phyloP scores from a whole-genome alignment of 192 early-diverging fungal species.

The Allomyces javanicus region DNA sequence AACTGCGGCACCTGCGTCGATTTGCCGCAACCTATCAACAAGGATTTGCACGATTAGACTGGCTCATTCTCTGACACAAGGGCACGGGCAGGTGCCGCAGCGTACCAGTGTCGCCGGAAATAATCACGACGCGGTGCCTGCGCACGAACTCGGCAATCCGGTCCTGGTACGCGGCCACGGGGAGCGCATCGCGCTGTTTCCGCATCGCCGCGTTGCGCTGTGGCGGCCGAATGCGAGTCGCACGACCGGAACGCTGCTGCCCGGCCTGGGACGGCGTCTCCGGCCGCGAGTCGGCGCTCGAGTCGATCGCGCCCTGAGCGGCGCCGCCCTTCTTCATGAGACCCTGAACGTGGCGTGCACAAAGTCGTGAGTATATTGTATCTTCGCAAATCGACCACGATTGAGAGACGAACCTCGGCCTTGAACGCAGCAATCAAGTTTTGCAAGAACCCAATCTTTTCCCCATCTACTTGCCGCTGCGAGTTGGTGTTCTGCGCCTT shows the following conservation, averaged over 20 bases:
- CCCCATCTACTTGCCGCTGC: constrained; percentile 10
- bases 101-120: constrained; percentile 64
- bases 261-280: constrained; percentile 16
- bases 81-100: constrained; percentile 18
- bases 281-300: constrained; percentile 9
- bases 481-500: constrained; percentile 11
- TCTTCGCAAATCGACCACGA: constrained; percentile 6
- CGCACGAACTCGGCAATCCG: constrained; percentile 26
- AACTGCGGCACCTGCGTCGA: constrained; percentile 69
- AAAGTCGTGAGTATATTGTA: constrained; percentile 6
- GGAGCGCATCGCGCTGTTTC: constrained; percentile 32
- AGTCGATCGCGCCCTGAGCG: constrained; percentile 7
- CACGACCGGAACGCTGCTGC: constrained; percentile 6
- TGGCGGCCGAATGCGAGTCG: not conserved
- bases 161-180: constrained; percentile 35
- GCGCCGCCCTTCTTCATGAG: constrained; percentile 12
- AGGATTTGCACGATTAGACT: not conserved
- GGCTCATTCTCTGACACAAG: not conserved
- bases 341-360: not conserved
- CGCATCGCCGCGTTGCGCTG: constrained; percentile 1
- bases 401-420: not conserved
- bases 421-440: constrained; percentile 5
- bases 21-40: constrained; percentile 21
- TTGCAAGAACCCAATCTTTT: constrained; percentile 13
- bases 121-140: constrained; percentile 38